phyloP scores from a whole-genome alignment of 2,329 filamentous ascomycete species.

The Botryotinia narcissicola region DNA sequence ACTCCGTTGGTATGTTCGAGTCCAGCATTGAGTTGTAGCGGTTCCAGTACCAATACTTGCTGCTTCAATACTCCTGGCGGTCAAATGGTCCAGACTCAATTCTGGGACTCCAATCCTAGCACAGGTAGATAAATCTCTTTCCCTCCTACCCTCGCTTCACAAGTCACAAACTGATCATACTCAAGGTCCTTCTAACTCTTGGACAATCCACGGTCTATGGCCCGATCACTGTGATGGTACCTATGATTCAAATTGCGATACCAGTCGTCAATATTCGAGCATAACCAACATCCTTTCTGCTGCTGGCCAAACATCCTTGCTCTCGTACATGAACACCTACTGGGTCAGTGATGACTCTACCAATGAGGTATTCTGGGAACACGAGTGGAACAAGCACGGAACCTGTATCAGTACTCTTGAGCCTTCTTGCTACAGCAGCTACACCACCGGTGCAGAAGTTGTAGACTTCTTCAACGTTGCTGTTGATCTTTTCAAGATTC shows the following conservation, averaged over 20 bases:
- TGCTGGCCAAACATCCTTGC: constrained; percentile 52
- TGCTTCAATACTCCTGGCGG: constrained; percentile 74
- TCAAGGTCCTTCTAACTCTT: constrained; percentile 55
- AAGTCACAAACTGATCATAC: neutral
- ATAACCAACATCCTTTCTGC: constrained; percentile 60
- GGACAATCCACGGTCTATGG: constrained; percentile 70
- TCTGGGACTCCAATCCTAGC: constrained; percentile 68
- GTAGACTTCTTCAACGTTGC: constrained; percentile 48
- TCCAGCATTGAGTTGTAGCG: constrained; percentile 48
- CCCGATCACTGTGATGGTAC: constrained; percentile 67
- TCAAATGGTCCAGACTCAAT: constrained; percentile 70
- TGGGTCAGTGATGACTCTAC: constrained; percentile 59
- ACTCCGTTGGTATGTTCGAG: constrained; percentile 33
- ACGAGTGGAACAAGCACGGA: constrained; percentile 75
- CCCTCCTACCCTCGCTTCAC: neutral
- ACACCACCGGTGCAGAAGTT: constrained; percentile 45
- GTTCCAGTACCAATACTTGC: constrained; percentile 60
- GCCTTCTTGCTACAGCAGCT: constrained; percentile 59
- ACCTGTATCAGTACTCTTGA: constrained; percentile 69
- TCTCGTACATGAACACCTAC: constrained; percentile 66
- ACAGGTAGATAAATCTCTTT: constrained; percentile 37
- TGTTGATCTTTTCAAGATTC: constrained; percentile 51
- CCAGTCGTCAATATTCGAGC: constrained; percentile 59
- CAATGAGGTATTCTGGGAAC: constrained; percentile 66
- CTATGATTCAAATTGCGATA: constrained; percentile 65